phyloP scores from a whole-genome alignment of 2,329 filamentous ascomycete genomes.

The Ascochyta clinopodiicola region DNA sequence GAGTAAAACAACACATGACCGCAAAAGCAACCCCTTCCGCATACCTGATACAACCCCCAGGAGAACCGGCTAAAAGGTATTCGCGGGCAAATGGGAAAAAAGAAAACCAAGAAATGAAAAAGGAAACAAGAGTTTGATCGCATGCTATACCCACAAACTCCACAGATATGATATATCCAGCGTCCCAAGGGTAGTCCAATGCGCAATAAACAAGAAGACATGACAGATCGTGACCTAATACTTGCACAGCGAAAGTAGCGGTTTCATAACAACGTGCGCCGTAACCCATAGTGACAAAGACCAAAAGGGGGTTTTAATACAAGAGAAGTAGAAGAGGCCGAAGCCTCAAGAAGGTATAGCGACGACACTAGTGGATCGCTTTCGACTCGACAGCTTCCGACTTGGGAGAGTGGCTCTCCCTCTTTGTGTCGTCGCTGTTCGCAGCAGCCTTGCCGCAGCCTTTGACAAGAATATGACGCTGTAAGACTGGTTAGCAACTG shows the following conservation, averaged over 20 bases:
- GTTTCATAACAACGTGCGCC: slow-evolving; percentile 27
- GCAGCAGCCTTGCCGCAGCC: slow-evolving; percentile 64
- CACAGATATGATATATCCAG: slow-evolving; percentile 28
- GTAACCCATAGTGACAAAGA: slow-evolving; percentile 16
- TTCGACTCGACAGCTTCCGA: slow-evolving; percentile 40
- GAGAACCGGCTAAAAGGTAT: slow-evolving; percentile 42
- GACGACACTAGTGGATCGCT: slow-evolving; percentile 30
- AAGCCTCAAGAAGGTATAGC: slow-evolving; percentile 14
- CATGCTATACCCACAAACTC: slow-evolving; percentile 23
- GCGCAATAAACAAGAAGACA: slow-evolving; percentile 28
- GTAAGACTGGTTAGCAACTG: slow-evolving; percentile 4
- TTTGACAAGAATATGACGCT: slow-evolving; percentile 73
- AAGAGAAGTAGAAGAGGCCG: slow-evolving; percentile 36
- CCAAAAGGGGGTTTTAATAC: slow-evolving; percentile 43
- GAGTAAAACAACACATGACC: slow-evolving; percentile 18
- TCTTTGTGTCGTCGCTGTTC: slow-evolving; percentile 40
- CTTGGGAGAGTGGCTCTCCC: slow-evolving; percentile 45
- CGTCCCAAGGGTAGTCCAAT: slow-evolving; percentile 28
- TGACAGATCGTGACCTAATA: slow-evolving; percentile 36
- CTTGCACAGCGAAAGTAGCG: slow-evolving; percentile 35
- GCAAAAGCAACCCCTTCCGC: slow-evolving; percentile 9
- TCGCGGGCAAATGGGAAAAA: slow-evolving; percentile 23
- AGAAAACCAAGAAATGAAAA: slow-evolving; percentile 14
- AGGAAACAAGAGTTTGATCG: slow-evolving; percentile 16
- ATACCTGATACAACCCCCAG: slow-evolving; percentile 34